Conservation (phyloP, 2,329 filamentous ascomycete genomes). For the Scedosporium apiospermum region DNA sequence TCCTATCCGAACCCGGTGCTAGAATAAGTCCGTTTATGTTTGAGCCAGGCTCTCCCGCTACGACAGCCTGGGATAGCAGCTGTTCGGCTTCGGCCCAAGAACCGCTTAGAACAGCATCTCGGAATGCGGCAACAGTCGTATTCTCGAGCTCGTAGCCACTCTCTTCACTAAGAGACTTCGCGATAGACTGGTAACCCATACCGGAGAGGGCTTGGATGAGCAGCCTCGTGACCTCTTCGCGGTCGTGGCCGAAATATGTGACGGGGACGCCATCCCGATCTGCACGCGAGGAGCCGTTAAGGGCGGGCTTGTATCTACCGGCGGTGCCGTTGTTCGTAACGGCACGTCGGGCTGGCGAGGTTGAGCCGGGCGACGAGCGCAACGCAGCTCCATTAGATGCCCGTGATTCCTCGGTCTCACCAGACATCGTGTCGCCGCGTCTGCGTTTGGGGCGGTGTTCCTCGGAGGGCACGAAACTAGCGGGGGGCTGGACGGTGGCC, state of each 20-base stretch:
- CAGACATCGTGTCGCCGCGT: constrained; percentile 53
- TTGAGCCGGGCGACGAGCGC: constrained; percentile 47
- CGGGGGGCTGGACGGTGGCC: constrained; percentile 3
- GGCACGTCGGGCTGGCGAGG: constrained; percentile 2
- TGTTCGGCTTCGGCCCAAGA: constrained; percentile 79
- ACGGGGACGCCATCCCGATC: constrained; percentile 19
- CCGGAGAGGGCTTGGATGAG: constrained; percentile 85
- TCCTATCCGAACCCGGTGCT: constrained; percentile 62
- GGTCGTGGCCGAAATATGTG: constrained; percentile 73
- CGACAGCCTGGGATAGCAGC: constrained; percentile 53
- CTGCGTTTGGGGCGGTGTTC: constrained; percentile 35
- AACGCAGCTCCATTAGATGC: constrained; percentile 44
- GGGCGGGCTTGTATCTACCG: constrained; percentile 8
- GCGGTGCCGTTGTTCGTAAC: neutral
- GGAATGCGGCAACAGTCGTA: constrained; percentile 75
- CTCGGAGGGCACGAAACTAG: neutral
- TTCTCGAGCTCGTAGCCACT: constrained; percentile 86
- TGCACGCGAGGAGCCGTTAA: constrained; percentile 14
- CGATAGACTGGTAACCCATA: constrained; percentile 74
- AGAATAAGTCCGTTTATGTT: constrained; percentile 58
- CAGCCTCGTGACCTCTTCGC: constrained; percentile 87
- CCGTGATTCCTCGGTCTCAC: constrained; percentile 44
- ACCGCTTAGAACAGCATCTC: constrained; percentile 69
- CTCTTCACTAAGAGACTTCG: constrained; percentile 63
- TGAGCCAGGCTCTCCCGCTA: constrained; percentile 22